phyloP scores from a whole-genome alignment of 768 basidiomycete species.

The Naganishia vaughanmartiniae region DNA sequence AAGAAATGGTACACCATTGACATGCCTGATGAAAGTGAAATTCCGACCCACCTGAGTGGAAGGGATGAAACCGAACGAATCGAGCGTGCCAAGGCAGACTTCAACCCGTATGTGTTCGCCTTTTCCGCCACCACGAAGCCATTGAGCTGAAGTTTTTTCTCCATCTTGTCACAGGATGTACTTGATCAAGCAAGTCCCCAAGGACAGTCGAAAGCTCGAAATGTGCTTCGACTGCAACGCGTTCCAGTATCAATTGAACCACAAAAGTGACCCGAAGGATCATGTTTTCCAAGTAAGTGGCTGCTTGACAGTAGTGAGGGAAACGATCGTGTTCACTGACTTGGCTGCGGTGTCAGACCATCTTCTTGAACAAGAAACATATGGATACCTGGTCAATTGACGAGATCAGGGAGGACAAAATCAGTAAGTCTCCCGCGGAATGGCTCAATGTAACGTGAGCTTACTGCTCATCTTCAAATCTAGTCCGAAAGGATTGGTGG shows the following conservation, averaged over 20 bases:
- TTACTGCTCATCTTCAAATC: neutral
- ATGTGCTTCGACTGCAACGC: constrained; percentile 52
- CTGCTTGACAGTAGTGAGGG: neutral
- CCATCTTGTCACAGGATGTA: constrained; percentile 48
- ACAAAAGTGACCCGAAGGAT: constrained; percentile 47
- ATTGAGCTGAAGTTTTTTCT: neutral
- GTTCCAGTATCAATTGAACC: constrained; percentile 51
- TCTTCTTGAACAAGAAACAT: constrained; percentile 55
- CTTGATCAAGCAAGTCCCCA: constrained; percentile 52
- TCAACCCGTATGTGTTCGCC: constrained; percentile 48
- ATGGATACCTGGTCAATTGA: constrained; percentile 51
- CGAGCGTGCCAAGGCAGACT: constrained; percentile 47
- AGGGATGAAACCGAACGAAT: constrained; percentile 51
- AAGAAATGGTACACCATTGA: constrained; percentile 52
- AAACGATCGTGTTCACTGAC: no score
- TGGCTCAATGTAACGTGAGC: neutral
- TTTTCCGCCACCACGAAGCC: neutral
- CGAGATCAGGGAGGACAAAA: constrained; percentile 54
- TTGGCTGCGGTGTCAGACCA: constrained; percentile 39
- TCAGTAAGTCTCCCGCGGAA: constrained; percentile 41
- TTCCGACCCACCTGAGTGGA: constrained; percentile 47
- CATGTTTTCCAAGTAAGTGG: constrained; percentile 52
- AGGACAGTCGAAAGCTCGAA: constrained; percentile 51
- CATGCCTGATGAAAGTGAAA: constrained; percentile 44
- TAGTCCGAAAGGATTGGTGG: constrained; percentile 54